Percentiles rank a stretch among this genome's conserved stretches.
These are phyloP conservation scores for Cytospora chrysosperma DNA, from an alignment of 2,329 filamentous ascomycete genomes.

Conservation along the genomic window DNA sequence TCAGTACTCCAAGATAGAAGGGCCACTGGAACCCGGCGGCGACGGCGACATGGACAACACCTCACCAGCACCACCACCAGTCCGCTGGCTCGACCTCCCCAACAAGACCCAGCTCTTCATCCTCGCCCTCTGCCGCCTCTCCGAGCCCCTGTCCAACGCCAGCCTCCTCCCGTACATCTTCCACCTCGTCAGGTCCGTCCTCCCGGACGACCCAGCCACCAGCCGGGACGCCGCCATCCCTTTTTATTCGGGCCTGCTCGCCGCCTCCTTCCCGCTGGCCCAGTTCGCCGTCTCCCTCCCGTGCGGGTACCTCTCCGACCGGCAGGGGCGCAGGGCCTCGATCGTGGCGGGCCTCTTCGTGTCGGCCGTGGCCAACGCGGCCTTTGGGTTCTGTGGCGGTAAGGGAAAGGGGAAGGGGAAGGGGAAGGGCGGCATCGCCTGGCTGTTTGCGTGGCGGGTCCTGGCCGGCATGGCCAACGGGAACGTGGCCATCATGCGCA, in stretches of 20 bases:
- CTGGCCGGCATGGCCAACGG: conserved; percentile 62
- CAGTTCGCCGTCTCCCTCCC: conserved; percentile 69
- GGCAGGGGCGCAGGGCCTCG: conserved; percentile 59
- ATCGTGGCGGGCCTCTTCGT: conserved; percentile 58
- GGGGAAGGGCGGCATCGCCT: too few species aligned
- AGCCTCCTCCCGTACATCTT: conserved; percentile 68
- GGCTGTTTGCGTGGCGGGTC: conserved; percentile 56
- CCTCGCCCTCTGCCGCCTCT: conserved; percentile 39
- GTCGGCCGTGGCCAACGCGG: conserved; percentile 63
- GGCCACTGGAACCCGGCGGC: neutral
- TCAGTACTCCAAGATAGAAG: neutral
- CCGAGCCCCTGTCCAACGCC: conserved; percentile 68
- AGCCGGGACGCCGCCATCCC: conserved; percentile 47
- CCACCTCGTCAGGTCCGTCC: conserved; percentile 69
- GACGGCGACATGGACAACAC: neutral
- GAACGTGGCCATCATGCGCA: conserved; percentile 72
- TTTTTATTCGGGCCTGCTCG: conserved; percentile 65
- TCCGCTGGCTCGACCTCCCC: conserved; percentile 37
- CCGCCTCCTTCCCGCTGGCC: conserved; percentile 65
- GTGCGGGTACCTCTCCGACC: conserved; percentile 58
- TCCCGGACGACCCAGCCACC: conserved; percentile 27
- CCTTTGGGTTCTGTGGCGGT: conserved; percentile 71
- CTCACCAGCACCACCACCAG: neutral
- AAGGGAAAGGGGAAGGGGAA: too few species aligned
- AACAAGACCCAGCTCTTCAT: conserved; percentile 40